Percentiles rank a stretch among this genome's conserved stretches.
phyloP scores from a whole-genome alignment of 305 asterid genomes.

The Fraxinus paxiana region DNA sequence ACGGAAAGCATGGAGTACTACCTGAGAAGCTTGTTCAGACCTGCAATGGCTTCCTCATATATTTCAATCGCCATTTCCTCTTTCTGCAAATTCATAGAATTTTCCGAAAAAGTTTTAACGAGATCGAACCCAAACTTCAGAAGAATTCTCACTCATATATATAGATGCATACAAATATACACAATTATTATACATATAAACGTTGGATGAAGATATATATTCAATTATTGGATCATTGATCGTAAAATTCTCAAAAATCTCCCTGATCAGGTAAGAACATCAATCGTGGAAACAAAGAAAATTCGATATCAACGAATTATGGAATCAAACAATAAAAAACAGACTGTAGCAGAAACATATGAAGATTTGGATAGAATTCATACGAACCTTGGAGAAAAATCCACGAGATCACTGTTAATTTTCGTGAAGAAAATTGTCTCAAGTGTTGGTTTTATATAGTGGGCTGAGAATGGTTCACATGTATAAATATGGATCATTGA shows the following conservation, averaged over 20 bases:
- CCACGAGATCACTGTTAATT: neutral
- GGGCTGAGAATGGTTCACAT: neutral
- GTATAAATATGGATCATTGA: neutral
- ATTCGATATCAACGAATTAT: neutral
- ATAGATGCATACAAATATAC: neutral
- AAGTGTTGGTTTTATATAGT: neutral
- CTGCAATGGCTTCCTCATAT: slow-evolving; percentile 80
- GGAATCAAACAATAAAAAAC: neutral
- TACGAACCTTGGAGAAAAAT: neutral
- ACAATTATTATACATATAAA: neutral
- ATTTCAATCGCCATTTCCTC: slow-evolving; percentile 56
- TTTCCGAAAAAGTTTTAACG: neutral
- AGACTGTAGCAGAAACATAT: neutral
- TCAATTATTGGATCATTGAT: neutral
- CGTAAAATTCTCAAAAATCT: neutral
- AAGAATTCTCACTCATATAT: neutral
- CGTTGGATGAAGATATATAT: neutral
- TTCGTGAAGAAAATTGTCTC: neutral
- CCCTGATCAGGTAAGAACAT: neutral
- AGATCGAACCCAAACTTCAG: neutral
- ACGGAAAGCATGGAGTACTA: slow-evolving; percentile 16
- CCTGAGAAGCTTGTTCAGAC: slow-evolving; percentile 76
- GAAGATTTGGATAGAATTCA: neutral
- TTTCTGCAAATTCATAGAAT: slow-evolving; percentile 39
- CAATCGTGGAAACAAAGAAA: neutral